Evolutionary conservation across 2,329 filamentous ascomycete genomes (phyloP).

Genomic region (Ophioceras dolichostomum): DNA sequence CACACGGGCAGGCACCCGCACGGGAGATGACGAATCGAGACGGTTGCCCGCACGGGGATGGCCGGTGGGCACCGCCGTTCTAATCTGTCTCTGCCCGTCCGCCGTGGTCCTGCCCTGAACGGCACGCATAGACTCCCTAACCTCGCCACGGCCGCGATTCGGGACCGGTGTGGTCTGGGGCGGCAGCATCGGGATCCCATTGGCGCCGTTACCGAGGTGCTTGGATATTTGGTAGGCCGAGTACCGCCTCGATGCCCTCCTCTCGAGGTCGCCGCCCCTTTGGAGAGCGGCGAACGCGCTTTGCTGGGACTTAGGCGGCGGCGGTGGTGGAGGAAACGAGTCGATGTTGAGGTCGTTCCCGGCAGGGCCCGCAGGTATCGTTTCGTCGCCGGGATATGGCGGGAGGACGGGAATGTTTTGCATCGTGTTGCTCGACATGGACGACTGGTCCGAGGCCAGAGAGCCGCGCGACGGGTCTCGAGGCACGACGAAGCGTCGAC

Average conservation of each 20-base stretch:
- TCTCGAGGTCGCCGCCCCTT: slow-evolving; percentile 81
- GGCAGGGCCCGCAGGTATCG: slow-evolving; percentile 29
- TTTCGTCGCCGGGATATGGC: slow-evolving; percentile 54
- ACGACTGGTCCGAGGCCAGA: slow-evolving; percentile 47
- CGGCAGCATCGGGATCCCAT: slow-evolving; percentile 77
- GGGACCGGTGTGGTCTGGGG: slow-evolving; percentile 73
- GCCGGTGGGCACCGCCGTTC: slow-evolving; percentile 33
- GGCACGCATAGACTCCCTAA: slow-evolving; percentile 70
- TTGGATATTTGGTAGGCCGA: slow-evolving; percentile 96
- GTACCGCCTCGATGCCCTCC: slow-evolving; percentile 83
- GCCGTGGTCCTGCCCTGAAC: slow-evolving; percentile 37
- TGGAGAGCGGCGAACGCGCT: slow-evolving; percentile 87
- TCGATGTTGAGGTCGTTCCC: slow-evolving; percentile 46
- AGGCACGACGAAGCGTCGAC: slow-evolving; percentile 29
- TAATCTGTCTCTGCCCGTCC: too few species aligned
- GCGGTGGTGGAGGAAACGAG: slow-evolving; percentile 61
- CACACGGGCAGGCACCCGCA: slow-evolving; percentile 45
- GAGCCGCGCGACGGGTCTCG: slow-evolving; percentile 41
- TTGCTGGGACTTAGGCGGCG: slow-evolving; percentile 70
- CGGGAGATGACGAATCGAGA: slow-evolving; percentile 46
- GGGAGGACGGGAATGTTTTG: slow-evolving; percentile 66
- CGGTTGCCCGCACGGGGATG: slow-evolving; percentile 18
- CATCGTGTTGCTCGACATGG: slow-evolving; percentile 61
- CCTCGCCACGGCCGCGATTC: slow-evolving; percentile 68
- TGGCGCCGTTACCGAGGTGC: slow-evolving; percentile 69